Base-by-base conservation (phyloP, 306 rosid species). In the Abrus pulchellus region DNA sequence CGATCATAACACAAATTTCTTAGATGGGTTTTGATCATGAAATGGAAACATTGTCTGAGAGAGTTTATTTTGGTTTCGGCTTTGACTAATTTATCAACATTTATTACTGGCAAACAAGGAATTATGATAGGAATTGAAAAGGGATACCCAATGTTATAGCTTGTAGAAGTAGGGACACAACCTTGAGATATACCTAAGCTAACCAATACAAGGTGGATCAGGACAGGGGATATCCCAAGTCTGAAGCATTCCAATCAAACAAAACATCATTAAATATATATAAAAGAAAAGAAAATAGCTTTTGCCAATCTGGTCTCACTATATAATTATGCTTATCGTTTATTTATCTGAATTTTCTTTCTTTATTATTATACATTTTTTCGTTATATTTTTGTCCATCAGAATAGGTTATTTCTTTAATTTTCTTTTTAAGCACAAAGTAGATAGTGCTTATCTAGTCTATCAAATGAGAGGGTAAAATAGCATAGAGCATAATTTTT, bases 171-270 rank as follows among this genome's bases (percentile, higher is more conserved):
- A 75, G 8, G 67, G 62, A 81, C 69, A 81, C 52, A 54, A 3
- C 63, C 30, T 6, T n/a, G 5, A 12, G 29, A 36, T 36, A 41
- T 5, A 20, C 20, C 13, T 6, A 34, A 27, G 45, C 56, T 32
- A 6, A 41, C 43, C 62, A 63, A 69, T 41, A 49, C 73, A 69
- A 77, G 55, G 45, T 71, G 81, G 71, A 65, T 68, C 57, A 45
- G 76, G 80, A 77, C 84, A 62, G 62, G 12, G 60, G 12, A 14
- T 55, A 1, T 9, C n/a, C 10, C 13, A 76, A 43, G 75, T 74
- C 41, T 40, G 38, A 68, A 44, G 55, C 36, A 77, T n/a, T 40
- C 36, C 2, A 12, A 41, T 71, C 28, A 12, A 52, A 20, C 38
- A 56, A 5, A 45, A 43, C 1, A 12, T 1, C 48, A 57, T 53